Evolutionary conservation across 768 basidiomycete species (phyloP).

Genomic region (Auricularia auricula-judae): DNA sequence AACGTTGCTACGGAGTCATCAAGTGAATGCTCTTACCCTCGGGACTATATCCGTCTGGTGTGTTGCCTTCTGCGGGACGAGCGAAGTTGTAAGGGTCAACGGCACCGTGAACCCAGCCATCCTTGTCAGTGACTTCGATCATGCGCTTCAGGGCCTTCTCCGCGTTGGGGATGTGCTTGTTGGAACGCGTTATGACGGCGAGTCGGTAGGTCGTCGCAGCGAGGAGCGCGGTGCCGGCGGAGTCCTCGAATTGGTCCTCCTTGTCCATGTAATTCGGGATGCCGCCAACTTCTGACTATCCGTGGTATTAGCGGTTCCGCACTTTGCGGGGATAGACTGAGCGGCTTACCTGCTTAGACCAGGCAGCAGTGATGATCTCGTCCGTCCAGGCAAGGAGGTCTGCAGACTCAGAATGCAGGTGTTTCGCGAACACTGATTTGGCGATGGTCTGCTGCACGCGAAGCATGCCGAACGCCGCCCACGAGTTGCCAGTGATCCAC

Average conservation of each 20-base stretch:
- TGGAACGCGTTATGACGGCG: not conserved
- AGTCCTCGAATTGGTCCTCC: not conserved
- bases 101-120: not conserved
- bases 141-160: conserved; percentile 1
- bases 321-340: too few species aligned
- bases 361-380: conserved; percentile 23
- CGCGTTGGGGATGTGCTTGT: not conserved
- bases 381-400: conserved; percentile 24
- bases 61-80: not conserved
- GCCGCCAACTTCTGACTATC: not conserved
- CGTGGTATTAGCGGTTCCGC: not conserved
- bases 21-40: not conserved
- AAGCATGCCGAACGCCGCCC: conserved; percentile 31
- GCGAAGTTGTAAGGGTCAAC: conserved; percentile 1
- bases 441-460: conserved; percentile 28
- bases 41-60: not conserved
- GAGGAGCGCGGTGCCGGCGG: conserved; percentile 4
- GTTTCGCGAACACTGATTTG: conserved; percentile 15
- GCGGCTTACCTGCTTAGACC: not conserved
- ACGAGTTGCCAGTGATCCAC: conserved; percentile 19
- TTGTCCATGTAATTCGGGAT: not conserved
- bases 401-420: conserved; percentile 19
- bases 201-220: conserved; percentile 3
- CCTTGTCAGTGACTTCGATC: not conserved
- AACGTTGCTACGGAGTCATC: too few species aligned